phyloP scores from a whole-genome alignment of 768 basidiomycete genomes.

The Lactarius vividus region DNA sequence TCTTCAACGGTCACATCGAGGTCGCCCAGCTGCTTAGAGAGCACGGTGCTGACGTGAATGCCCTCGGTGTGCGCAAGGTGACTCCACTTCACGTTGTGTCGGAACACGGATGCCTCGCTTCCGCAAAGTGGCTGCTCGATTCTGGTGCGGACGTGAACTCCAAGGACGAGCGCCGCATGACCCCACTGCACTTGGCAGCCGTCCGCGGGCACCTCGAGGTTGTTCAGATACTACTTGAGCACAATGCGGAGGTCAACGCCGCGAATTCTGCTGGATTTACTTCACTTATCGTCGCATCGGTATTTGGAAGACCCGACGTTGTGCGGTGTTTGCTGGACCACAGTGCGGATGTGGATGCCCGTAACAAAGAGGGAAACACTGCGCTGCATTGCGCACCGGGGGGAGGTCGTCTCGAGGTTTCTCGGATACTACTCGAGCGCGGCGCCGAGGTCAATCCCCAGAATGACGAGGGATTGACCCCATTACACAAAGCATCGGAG shows the following conservation, averaged over 20 bases:
- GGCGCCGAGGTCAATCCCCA: background rate
- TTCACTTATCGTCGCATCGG: background rate
- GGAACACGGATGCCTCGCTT: background rate
- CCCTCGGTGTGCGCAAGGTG: rapidly evolving
- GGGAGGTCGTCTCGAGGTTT: background rate
- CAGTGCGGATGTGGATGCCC: background rate
- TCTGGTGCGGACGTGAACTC: too few species aligned
- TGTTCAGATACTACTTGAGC: background rate
- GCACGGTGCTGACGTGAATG: background rate
- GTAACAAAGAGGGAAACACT: background rate
- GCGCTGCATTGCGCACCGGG: background rate
- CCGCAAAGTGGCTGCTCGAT: background rate
- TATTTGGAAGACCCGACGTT: rapidly evolving
- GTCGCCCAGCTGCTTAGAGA: background rate
- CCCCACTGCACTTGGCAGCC: background rate
- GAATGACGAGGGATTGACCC: background rate
- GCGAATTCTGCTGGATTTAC: background rate
- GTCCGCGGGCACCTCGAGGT: background rate
- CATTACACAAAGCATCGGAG: background rate
- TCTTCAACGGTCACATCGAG: background rate
- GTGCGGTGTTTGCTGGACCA: background rate
- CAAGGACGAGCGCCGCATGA: background rate
- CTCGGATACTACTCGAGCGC: background rate
- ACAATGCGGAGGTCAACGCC: background rate
- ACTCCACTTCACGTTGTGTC: background rate